phyloP scores from a whole-genome alignment of 345 rosid genomes.

The Lepidium sativum region DNA sequence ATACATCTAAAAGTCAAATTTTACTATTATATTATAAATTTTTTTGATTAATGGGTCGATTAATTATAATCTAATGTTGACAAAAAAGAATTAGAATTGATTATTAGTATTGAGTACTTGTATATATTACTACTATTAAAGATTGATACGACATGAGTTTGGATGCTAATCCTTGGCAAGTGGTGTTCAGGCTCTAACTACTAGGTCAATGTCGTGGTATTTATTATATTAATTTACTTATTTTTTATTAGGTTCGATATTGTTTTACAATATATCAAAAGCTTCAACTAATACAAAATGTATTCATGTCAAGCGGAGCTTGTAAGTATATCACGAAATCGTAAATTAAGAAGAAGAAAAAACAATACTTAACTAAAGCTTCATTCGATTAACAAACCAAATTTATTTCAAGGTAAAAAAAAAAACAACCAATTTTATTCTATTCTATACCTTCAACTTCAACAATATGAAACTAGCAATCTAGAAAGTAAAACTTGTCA shows the following conservation, averaged over 20 bases:
- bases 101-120: no score
- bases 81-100: no score
- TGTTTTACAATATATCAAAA: neutral
- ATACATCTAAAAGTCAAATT: no score
- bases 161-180: neutral
- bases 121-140: no score
- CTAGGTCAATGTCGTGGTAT: neutral
- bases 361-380: no score
- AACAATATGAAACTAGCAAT: neutral
- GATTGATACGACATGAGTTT: neutral
- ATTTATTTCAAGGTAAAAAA: no score
- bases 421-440: neutral
- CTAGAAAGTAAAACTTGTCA: neutral
- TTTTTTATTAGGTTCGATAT: neutral
- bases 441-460: neutral
- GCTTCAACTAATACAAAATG: neutral
- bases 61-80: no score
- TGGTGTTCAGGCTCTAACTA: constrained; percentile 8
- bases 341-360: no score
- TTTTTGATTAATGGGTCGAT: no score
- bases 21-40: no score
- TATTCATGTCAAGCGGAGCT: neutral
- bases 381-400: neutral
- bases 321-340: neutral
- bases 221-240: neutral